Evolutionary conservation across 1,139 yeast species (phyloP), one percentile per base, ranked within the genome.

Genomic region (Blastobotrys serpentis): DNA sequence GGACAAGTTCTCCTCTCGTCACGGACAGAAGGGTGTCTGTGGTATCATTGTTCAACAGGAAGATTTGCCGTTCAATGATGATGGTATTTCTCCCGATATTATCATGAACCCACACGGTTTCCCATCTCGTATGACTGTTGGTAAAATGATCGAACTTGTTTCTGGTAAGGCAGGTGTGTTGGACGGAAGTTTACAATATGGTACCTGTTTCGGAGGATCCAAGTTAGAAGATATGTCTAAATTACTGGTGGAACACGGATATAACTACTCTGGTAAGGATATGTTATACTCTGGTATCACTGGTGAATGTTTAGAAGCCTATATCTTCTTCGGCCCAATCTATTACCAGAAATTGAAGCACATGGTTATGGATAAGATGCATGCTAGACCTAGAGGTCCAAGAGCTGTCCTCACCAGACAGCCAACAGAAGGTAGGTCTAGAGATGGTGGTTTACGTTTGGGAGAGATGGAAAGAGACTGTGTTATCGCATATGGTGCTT

Each of bases 401-500:
- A 81, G 98, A 59, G 98, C 98, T 0, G 98, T 94, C 17, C 76
- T 92, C 55, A 92, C 99, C 2, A 83, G 99, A 70, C 99, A 92
- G 70, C 99, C 99, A 10, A 92, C 98, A 0, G 99, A 92, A 71
- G 99, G 99, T 78, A 81, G 99, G 70, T 88, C 97, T 1, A 81
- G 98, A 69, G 99, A 92, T 71, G 99, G 99, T 78, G 99, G 99
- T 64, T 78, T 92, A 64, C 85, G 99, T 74, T 78, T 92, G 69
- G 99, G 99, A 60, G 99, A 92, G 72, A 92, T 92, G 99, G 99
- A 92, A 71, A 85, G 98, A 72, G 99, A 92, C 75, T 92, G 98
- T 84, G 96, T 92, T 57, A 94, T 92, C 72, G 99, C 99, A 0
- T 92, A 94, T 63, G 99, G 99, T 64, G 99, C 99, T 0, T 90